Conservation (phyloP, 257 asterid species). For the Solanum neorickii region DNA sequence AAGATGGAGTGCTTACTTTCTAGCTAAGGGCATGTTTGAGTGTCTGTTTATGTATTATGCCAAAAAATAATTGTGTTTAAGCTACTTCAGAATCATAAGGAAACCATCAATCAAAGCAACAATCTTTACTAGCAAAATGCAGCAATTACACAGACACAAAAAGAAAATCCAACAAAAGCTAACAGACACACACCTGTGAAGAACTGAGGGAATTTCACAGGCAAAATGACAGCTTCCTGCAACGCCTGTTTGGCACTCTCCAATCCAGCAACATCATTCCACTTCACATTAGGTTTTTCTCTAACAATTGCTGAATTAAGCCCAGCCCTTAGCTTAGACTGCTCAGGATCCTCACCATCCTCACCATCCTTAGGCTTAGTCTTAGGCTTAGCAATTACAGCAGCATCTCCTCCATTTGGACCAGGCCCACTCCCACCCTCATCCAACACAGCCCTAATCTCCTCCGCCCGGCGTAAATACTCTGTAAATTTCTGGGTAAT, state of each 20-base stretch:
- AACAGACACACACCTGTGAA: conserved; percentile 49
- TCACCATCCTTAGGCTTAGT: conserved; percentile 76
- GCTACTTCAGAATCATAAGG: neutral
- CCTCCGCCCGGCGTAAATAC: conserved; percentile 96
- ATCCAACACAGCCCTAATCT: conserved; percentile 81
- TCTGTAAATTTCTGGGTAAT: conserved; percentile 92
- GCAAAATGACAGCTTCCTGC: conserved; percentile 96
- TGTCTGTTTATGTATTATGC: neutral
- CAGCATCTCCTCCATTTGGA: conserved; percentile 71
- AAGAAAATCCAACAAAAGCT: neutral
- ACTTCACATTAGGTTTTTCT: conserved; percentile 94
- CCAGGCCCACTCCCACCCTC: conserved; percentile 91
- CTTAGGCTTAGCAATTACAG: conserved; percentile 78
- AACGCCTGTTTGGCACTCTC: conserved; percentile 97
- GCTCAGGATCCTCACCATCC: conserved; percentile 69
- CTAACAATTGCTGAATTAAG: conserved; percentile 84
- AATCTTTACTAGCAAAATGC: neutral
- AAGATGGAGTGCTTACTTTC: neutral
- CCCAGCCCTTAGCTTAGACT: conserved; percentile 82
- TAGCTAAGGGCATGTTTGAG: neutral
- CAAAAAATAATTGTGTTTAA: too few species aligned
- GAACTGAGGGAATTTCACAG: conserved; percentile 95
- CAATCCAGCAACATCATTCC: conserved; percentile 98
- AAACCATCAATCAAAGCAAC: neutral
- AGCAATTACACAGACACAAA: neutral